phyloP scores from a whole-genome alignment of 2,329 filamentous ascomycete genomes.

The Elsinoe arachidis region DNA sequence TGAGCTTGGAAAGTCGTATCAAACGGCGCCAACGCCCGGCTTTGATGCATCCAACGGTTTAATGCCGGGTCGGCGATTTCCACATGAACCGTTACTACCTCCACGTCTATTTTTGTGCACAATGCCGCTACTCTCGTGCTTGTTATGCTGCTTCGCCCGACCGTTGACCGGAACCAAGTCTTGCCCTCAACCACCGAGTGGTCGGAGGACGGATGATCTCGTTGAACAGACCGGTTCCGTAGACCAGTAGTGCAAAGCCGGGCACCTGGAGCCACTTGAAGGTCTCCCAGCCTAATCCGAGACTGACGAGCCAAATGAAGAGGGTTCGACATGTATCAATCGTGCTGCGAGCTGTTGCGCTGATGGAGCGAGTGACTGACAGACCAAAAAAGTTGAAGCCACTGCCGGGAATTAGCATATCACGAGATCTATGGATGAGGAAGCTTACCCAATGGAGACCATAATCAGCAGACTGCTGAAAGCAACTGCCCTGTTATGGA shows the following conservation, averaged over 20 bases:
- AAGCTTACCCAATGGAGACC: slow-evolving; percentile 84
- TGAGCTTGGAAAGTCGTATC: too few relatives aligned
- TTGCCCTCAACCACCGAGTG: slow-evolving; percentile 21
- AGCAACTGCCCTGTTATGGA: slow-evolving; percentile 59
- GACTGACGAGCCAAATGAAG: slow-evolving; percentile 94
- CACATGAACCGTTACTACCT: too few relatives aligned
- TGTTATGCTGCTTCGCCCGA: not conserved
- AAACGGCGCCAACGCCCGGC: too few relatives aligned
- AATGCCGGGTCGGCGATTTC: too few relatives aligned
- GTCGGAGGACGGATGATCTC: slow-evolving; percentile 75
- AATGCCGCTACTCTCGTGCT: too few relatives aligned
- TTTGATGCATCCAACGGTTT: too few relatives aligned
- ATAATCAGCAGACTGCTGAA: slow-evolving; percentile 83
- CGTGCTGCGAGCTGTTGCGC: slow-evolving; percentile 85
- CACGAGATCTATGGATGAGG: not conserved
- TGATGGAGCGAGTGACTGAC: slow-evolving; percentile 80
- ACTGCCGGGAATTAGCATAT: slow-evolving; percentile 37
- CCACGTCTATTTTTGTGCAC: too few relatives aligned
- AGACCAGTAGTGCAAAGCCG: slow-evolving; percentile 83
- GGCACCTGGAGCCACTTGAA: slow-evolving; percentile 96
- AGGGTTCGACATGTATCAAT: slow-evolving; percentile 96
- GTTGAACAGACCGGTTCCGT: slow-evolving; percentile 95
- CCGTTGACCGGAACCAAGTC: slow-evolving; percentile 16
- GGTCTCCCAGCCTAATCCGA: slow-evolving; percentile 88
- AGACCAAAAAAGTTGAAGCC: slow-evolving; percentile 99